Conservation (phyloP, 1,284 basidiomycete species). For the Trichosporon coremiiforme region DNA sequence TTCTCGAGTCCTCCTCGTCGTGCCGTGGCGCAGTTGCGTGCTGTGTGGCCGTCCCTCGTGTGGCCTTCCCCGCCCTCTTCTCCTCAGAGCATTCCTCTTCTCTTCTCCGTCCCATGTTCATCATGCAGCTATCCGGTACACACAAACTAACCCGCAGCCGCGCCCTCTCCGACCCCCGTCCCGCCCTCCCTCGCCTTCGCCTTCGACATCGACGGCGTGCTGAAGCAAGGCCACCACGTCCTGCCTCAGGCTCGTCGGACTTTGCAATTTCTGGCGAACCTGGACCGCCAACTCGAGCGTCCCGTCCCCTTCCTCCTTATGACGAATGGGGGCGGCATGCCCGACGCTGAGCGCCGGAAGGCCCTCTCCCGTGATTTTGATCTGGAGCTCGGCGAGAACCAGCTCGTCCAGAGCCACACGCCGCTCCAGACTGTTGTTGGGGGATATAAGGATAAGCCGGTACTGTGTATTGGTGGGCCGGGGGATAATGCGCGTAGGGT, state of each 20-base stretch:
- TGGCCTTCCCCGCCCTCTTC: not conserved
- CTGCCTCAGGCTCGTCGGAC: conserved; percentile 76
- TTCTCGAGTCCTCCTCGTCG: not conserved
- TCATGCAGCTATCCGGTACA: too few species aligned
- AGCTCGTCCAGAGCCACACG: conserved; percentile 90
- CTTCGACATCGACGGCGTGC: conserved; percentile 77
- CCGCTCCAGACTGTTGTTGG: conserved; percentile 70
- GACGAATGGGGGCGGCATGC: conserved; percentile 87
- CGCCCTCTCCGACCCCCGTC: conserved; percentile 33
- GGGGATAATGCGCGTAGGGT: conserved; percentile 74
- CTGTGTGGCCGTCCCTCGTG: not conserved
- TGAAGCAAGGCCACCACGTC: conserved; percentile 73
- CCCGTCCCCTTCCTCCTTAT: conserved; percentile 88
- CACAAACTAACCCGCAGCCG: not conserved
- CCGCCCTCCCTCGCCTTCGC: conserved; percentile 57
- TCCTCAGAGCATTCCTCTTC: not conserved
- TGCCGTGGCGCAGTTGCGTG: not conserved
- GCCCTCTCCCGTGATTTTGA: conserved; percentile 72
- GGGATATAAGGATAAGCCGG: conserved; percentile 71
- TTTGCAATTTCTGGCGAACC: conserved; percentile 72
- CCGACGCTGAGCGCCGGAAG: conserved; percentile 70
- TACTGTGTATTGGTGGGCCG: conserved; percentile 83
- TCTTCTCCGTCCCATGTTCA: too few species aligned
- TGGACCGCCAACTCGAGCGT: conserved; percentile 60
- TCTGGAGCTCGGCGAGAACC: conserved; percentile 68